Base-by-base conservation (phyloP, 1,284 basidiomycete genomes). In the Meripilus lineatus region DNA sequence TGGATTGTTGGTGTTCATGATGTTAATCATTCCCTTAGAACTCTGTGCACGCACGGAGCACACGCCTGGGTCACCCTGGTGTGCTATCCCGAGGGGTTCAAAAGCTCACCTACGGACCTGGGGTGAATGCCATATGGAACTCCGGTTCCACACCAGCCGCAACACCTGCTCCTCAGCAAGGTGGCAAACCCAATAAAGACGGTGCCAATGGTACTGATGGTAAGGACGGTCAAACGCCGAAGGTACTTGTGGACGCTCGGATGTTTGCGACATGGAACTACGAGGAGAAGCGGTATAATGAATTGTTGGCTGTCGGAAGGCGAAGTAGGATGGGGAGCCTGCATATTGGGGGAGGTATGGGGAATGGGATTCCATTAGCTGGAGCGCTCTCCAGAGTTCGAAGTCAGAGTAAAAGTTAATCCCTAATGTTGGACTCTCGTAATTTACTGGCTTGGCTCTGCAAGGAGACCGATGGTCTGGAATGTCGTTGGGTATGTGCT, bases 251-350 rank as follows among this genome's bases (percentile, higher is more conserved):
- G 0, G 84, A 88, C 50, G 86, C 86, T 11, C 67, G 75, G 38
- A 58, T 86, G 47, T 85, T 71, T 55, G 79, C 83, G 37, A 88
- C 85, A 17, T 89, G 85, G 85, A 81, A 84, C 44, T 83, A 76
- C 50, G 84, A 89, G 53, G 58, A 64, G 35, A 86, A 85, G 63
- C 76, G 75, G 49, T 81, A 69, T 58, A 69, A 68, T 45, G 69
- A 75, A n/a, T 68, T 76, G n/a, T 54, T 80, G 34, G 39, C 37
- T 18, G 49, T 55, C 6, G 35, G 59, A 4, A 59, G 64, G 44
- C 48, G 61, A 40, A 55, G 46, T 10, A 53, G 62, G 48, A 49
- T n/a, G n/a, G n/a, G n/a, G n/a, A n/a, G n/a, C n/a, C n/a, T n/a
- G n/a, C n/a, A n/a, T n/a, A n/a, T n/a, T n/a, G n/a, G n/a, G n/a